Conservation (phyloP, 306 rosid species). For the Macrotyloma uniflorum region DNA sequence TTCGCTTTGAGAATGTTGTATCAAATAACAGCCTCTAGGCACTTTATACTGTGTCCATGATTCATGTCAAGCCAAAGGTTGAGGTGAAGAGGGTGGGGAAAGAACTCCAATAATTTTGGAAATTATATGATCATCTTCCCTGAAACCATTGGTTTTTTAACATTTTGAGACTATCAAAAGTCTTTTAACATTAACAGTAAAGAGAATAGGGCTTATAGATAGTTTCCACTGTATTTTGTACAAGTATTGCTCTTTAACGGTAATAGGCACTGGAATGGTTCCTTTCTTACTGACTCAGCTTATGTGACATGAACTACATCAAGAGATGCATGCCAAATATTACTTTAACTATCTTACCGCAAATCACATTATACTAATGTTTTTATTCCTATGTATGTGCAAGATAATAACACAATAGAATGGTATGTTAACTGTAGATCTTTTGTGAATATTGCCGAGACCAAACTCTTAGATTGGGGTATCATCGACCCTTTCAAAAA, state of each 20-base stretch:
- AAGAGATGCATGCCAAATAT: background rate
- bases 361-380: background rate
- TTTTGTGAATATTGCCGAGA: no score
- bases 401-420: background rate
- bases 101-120: background rate
- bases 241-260: background rate
- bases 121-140: background rate
- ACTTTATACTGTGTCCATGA: background rate
- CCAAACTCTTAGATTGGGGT: no score
- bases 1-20: conserved; percentile 2
- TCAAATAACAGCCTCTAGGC: conserved; percentile 7
- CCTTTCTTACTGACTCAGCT: background rate
- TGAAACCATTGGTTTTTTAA: background rate
- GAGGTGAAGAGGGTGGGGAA: background rate
- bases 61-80: background rate
- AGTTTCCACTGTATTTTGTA: background rate
- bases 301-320: background rate
- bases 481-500: no score
- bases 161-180: background rate
- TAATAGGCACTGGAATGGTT: background rate
- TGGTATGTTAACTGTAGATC: no score
- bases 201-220: background rate
- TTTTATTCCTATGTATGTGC: background rate
- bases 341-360: background rate
- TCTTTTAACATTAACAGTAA: background rate